These are phyloP conservation scores for Volvox carteri DNA, from an alignment of 163 green algal genomes.

Conservation along the genomic window DNA sequence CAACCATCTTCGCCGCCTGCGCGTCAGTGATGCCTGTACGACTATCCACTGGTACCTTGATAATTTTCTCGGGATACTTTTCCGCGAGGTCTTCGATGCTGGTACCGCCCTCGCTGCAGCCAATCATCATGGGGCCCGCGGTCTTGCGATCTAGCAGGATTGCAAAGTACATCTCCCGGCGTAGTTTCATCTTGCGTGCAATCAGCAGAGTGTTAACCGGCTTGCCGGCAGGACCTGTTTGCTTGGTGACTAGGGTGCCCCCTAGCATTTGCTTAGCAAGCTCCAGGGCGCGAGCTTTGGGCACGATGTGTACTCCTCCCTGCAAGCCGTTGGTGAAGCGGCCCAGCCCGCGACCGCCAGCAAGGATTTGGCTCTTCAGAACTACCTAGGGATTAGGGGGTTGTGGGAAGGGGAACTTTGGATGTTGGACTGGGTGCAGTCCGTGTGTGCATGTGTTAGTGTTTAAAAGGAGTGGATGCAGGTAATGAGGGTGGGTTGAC, in stretches of 20 bases:
- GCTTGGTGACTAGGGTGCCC: constrained; percentile 92
- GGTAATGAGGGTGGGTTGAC: no score
- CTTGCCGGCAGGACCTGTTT: constrained; percentile 89
- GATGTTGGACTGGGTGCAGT: no score
- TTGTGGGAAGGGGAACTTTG: no score
- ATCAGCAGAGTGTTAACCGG: constrained; percentile 98
- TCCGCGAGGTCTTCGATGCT: constrained; percentile 99
- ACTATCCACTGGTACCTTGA: constrained; percentile 94
- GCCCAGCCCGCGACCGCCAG: constrained; percentile 94
- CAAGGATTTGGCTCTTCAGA: constrained; percentile 97
- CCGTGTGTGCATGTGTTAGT: no score
- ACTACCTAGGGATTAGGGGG: constrained; percentile 87
- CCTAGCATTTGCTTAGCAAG: constrained; percentile 95
- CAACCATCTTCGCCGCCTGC: constrained; percentile 84
- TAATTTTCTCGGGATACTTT: constrained; percentile 98
- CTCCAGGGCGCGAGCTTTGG: constrained; percentile 76
- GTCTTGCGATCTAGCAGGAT: constrained; percentile 94
- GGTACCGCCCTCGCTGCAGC: constrained; percentile 93
- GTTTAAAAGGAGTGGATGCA: no score
- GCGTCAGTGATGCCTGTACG: constrained; percentile 91
- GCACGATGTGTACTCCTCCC: constrained; percentile 97
- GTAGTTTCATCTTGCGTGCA: constrained; percentile 90
- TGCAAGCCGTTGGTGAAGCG: constrained; percentile 95
- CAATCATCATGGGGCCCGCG: constrained; percentile 90
- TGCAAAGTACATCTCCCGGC: constrained; percentile 99